Evolutionary conservation across 1,284 basidiomycete species (phyloP).

Genomic region (Marasmius oreades): DNA sequence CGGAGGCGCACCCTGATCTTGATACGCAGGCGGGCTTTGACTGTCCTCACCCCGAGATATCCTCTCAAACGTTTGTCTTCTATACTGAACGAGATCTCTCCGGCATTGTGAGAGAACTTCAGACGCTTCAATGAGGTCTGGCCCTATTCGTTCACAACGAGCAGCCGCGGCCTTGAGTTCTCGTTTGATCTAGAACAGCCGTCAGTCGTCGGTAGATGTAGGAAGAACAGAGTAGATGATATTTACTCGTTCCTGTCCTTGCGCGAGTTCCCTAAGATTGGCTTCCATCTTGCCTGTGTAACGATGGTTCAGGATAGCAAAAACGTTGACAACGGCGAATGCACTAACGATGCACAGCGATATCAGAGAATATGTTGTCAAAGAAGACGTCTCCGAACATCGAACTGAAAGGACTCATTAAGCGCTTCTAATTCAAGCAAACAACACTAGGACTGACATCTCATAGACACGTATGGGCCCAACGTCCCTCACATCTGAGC

Average conservation of each 20-base stretch:
- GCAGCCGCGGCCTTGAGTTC: slow-evolving; percentile 28
- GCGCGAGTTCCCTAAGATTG: slow-evolving; percentile 6
- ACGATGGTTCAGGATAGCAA: slow-evolving; percentile 9
- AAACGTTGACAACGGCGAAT: neutral
- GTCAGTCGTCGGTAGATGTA: neutral
- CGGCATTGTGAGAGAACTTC: slow-evolving; percentile 27
- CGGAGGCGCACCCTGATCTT: neutral
- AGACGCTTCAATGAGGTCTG: slow-evolving; percentile 29
- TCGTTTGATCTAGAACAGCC: slow-evolving; percentile 25
- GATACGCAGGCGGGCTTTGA: neutral
- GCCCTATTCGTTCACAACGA: slow-evolving; percentile 29
- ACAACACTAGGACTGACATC: slow-evolving; percentile 25
- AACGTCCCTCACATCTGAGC: slow-evolving; percentile 32
- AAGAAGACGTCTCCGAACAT: slow-evolving; percentile 39
- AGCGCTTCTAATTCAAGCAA: neutral
- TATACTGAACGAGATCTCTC: slow-evolving; percentile 29
- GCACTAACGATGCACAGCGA: slow-evolving; percentile 34
- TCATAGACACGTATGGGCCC: slow-evolving; percentile 35
- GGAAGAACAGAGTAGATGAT: neutral
- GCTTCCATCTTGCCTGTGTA: slow-evolving; percentile 34
- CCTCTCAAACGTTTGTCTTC: slow-evolving; percentile 32
- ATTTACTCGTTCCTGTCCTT: slow-evolving; percentile 3
- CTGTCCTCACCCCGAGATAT: slow-evolving; percentile 16
- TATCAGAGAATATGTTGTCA: slow-evolving; percentile 38
- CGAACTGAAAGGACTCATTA: slow-evolving; percentile 19